phyloP scores from a whole-genome alignment of 140 eudicot genomes.

The Anethum foeniculum region DNA sequence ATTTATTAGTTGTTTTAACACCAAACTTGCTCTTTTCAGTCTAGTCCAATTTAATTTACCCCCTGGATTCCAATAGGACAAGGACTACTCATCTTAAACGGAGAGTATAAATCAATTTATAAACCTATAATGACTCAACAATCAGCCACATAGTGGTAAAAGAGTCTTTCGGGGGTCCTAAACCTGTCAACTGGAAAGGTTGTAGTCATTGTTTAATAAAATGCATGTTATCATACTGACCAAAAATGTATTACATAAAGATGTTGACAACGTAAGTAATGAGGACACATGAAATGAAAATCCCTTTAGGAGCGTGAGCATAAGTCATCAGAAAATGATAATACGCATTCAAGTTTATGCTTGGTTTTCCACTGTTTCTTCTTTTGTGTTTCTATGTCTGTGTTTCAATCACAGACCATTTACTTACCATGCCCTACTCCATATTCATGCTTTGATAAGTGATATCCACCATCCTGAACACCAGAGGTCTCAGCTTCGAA shows the following conservation, averaged over 20 bases:
- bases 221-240: background rate
- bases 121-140: background rate
- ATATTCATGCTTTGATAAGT: constrained; percentile 43
- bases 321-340: background rate
- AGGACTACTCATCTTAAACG: background rate
- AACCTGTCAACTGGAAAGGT: background rate
- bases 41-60: background rate
- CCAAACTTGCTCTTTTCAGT: background rate
- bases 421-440: constrained; percentile 51
- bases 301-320: background rate
- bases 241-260: background rate
- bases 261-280: background rate
- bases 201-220: background rate
- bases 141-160: background rate
- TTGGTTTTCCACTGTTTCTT: background rate
- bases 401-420: constrained; percentile 31
- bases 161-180: background rate
- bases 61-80: background rate
- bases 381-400: background rate
- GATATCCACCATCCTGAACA: constrained; percentile 55
- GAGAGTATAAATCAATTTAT: background rate
- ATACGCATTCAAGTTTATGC: background rate
- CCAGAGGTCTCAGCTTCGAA: constrained; percentile 66
- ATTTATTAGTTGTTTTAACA: background rate
- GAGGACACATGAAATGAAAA: background rate